phyloP scores from a whole-genome alignment of 306 rosid species.

The Vachellia collinsii region DNA sequence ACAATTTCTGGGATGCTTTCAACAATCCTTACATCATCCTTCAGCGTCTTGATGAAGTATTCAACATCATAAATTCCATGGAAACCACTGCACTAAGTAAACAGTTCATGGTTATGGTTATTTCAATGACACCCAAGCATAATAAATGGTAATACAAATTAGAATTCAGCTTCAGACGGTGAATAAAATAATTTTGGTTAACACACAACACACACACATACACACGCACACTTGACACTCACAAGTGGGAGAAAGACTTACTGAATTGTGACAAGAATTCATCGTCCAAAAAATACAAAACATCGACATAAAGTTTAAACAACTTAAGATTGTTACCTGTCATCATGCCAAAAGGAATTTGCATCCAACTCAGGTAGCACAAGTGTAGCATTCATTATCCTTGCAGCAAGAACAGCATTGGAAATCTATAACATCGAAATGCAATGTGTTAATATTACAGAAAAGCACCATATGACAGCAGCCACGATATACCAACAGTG shows the following conservation, averaged over 20 bases:
- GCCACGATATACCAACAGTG: neutral
- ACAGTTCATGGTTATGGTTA: neutral
- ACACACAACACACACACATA: neutral
- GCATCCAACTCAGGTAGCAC: slow-evolving; percentile 6
- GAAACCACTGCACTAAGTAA: neutral
- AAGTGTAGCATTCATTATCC: slow-evolving; percentile 10
- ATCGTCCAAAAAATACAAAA: neutral
- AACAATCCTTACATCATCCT: slow-evolving; percentile 1
- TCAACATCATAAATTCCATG: slow-evolving; percentile 16
- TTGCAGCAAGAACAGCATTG: slow-evolving; percentile 10
- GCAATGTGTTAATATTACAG: neutral
- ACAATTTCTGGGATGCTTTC: neutral
- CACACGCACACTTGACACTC: neutral
- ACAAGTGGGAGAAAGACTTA: neutral
- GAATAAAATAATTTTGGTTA: neutral
- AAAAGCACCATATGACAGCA: neutral
- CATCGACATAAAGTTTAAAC: neutral
- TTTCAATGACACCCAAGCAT: neutral
- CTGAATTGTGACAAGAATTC: neutral
- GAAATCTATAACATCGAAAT: slow-evolving; percentile 3
- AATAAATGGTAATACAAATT: neutral
- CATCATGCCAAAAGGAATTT: slow-evolving; percentile 16
- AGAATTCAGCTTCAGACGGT: neutral
- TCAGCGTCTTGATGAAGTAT: neutral
- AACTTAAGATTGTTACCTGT: neutral